Base-by-base conservation (phyloP, 2,329 filamentous ascomycete species). In the Purpureocillium lavendulum region DNA sequence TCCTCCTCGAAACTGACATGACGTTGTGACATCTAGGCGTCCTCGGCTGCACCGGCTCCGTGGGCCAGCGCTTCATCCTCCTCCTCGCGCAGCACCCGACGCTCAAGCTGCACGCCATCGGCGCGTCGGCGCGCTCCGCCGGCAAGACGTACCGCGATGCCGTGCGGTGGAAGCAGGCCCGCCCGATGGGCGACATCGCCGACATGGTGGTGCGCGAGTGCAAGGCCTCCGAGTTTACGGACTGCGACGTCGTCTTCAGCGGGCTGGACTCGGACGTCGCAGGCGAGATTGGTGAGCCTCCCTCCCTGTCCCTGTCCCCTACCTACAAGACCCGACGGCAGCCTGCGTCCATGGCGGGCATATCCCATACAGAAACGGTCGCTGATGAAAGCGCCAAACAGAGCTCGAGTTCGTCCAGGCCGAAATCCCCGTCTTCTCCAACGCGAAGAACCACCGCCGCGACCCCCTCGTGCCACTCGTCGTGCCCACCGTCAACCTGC, bases 121-220 rank as follows among this genome's bases (percentile, higher is more conserved):
- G 92, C 47, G 92, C 92, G 29, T 95, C 88, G 14, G 79, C 86
- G 43, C 79, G 87, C 43, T 95, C 88, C 9, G 87, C 87, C 7
- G 89, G 89, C 56, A 96, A 96, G 73, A 84, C 83, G 59, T 97
- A 97, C 72, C 84, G 82, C 64, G 87, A 95, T 75, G 90, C 89
- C 30, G 89, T 94, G 46, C 79, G 79, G 54, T 97, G 92, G 92
- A 96, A 96, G 73, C 90, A 97, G 68, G 76, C 85, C 9, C 69
- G 77, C 41, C 84, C 87, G 40, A 94, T 96, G 75, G 82, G 82
- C 33, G 71, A 80, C 46, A 71, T 94, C 42, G 87, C 79, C 49
- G 82, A 89, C 48, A 71, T 97, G 52, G 75, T 94, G 5, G 85
- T 97, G 41, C 83, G 87, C 58, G 82, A 87, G 58, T 97, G 92